A percentile compares a stretch with the other conserved stretches of the same genome.
Evolutionary conservation across 331 rosid species (phyloP).

Genomic region (Acacia pycnantha): DNA sequence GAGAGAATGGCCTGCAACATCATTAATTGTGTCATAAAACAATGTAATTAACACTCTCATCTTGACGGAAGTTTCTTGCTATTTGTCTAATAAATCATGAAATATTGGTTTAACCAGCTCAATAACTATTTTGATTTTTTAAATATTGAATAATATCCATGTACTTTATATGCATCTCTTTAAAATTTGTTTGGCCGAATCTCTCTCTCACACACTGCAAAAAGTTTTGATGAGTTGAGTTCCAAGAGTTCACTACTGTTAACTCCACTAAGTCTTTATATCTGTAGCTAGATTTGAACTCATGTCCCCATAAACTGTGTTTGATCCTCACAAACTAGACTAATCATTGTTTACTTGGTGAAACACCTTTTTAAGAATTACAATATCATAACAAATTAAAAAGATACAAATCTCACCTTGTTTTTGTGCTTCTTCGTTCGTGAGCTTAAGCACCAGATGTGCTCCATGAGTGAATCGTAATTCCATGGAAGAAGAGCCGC

Average conservation of each 20-base stretch:
- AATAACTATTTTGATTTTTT: not conserved
- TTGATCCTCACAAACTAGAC: not conserved
- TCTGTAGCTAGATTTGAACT: not conserved
- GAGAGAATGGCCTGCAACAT: conserved; percentile 54
- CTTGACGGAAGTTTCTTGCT: not conserved
- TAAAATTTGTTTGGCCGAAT: not conserved
- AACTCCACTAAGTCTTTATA: not conserved
- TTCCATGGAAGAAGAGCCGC: conserved; percentile 57
- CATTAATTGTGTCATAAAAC: conserved; percentile 10
- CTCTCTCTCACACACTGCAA: not conserved
- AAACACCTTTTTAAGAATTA: not conserved
- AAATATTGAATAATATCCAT: not conserved
- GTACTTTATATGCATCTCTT: not conserved
- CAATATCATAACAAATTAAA: not conserved
- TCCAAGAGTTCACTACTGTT: not conserved
- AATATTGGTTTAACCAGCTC: not conserved
- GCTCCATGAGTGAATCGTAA: conserved; percentile 68
- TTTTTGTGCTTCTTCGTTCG: conserved; percentile 59
- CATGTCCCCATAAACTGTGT: not conserved
- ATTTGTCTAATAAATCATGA: not conserved
- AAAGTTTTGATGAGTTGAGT: not conserved
- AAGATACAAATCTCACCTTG: conserved; percentile 35
- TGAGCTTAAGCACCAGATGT: conserved; percentile 65
- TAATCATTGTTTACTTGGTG: not conserved
- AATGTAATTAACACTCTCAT: not conserved